Base-by-base conservation (phyloP, 179 eudicot genomes). In the Drosera spatulata region DNA sequence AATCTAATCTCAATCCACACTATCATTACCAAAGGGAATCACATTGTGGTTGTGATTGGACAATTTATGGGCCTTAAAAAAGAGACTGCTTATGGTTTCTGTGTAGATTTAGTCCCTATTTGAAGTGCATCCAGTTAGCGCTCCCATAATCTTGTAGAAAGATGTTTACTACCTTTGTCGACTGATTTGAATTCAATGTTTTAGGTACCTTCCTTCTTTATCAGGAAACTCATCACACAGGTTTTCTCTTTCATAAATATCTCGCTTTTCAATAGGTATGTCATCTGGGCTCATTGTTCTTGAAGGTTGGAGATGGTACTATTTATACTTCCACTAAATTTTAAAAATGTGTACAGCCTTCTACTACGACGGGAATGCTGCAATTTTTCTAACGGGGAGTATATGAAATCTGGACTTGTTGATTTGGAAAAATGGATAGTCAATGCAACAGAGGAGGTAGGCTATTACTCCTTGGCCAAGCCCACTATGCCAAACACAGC, bases 331-430 rank as follows among this genome's bases (percentile, higher is more conserved):
- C 67, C 68, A 61, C 63, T 22, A 41, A 38, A 41, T 14, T 6
- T 42, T 7, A 40, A 22, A 6, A 46, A 49, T 42, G 37, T 67
- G 47, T 41, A 45, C 79, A 94, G 99, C 67, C 97, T 94, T 64
- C 76, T 94, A 15, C 72, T 94, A 56, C 91, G 99, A 43, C 96
- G 99, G 71, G 99, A 94, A 78, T 94, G 99, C 66, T 94, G 99
- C 76, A 94, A 94, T 55, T 94, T 94, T 80, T 81, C 91, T 54
- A 94, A 94, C 64, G 99, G 99, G 56, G 99, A 94, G 75, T 94
- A 94, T 70, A 96, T 94, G 46, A 94, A 94, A 80, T 94, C 99
- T 77, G 97, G 99, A 55, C 71, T 94, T 62, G 94, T 94, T 39
- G 99, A 94, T 70, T 69, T 94, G 46, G 99, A 94, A 58, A 94